These are phyloP conservation scores for Funneliformis caledonium DNA, from an alignment of 371 early-diverging fungal species.

Conservation along the genomic window DNA sequence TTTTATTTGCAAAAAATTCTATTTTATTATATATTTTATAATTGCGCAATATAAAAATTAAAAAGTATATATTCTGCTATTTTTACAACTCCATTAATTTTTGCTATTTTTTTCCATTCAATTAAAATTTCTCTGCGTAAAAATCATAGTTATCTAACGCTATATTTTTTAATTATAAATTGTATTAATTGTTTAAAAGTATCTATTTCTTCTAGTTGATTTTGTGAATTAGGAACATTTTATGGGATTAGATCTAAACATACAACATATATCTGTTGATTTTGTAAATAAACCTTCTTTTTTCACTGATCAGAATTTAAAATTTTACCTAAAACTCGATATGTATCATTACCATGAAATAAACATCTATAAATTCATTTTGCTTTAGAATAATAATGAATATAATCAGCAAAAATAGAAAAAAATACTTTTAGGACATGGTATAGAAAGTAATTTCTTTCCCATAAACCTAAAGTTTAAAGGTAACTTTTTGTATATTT, in stretches of 20 bases:
- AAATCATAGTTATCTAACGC: not conserved
- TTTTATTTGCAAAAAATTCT: not conserved
- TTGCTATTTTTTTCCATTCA: not conserved
- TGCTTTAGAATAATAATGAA: not conserved
- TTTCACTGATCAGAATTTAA: not conserved
- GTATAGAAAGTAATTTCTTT: not conserved
- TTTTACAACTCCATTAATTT: not conserved
- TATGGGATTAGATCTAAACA: not conserved
- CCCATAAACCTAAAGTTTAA: constrained; percentile 1
- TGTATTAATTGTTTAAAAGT: not conserved
- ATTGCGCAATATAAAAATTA: constrained; percentile 3
- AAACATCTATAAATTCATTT: not conserved
- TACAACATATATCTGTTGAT: not conserved
- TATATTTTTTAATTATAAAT: not conserved
- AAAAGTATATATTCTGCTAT: not conserved
- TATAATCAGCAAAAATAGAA: not conserved
- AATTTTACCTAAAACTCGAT: not conserved
- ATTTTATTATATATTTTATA: not conserved
- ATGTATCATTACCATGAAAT: not conserved
- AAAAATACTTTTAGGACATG: not conserved
- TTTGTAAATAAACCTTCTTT: not conserved
- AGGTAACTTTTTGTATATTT: not conserved
- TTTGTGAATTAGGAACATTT: not conserved
- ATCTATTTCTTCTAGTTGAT: constrained; percentile 1
- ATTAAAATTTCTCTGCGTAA: not conserved